Evolutionary conservation across 164 flowering plant genomes (phyloP), one percentile per base, ranked within the genome.

Genomic region (Vitis cinerea): DNA sequence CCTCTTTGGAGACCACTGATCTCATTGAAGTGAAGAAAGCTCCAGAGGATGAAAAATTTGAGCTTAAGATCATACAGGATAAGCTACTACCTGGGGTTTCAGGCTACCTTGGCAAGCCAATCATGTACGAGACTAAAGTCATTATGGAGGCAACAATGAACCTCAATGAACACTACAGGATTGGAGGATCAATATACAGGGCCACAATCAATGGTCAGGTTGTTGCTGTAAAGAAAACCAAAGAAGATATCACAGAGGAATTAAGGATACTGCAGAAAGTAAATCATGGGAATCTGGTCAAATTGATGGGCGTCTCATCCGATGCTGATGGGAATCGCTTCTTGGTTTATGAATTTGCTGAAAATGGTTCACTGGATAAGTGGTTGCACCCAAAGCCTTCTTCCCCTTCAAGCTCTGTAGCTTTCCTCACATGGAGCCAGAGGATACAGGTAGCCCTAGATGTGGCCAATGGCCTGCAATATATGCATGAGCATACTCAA

Each of bases 241-340:
- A 81, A 60, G 84, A 79, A 57, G 84, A 88, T 72, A 76, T 74
- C 15, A 70, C 80, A 17, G 91, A 87, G 67, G 92, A 88, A 59
- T 71, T 88, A 31, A 81, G 80, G 74, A 85, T 88, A 44, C 58
- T 88, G 64, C 96, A 84, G 79, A 90, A 81, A 68, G 83, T 88
- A 12, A 88, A 83, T 69, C 95, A 88, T 71, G 86, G 75, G 29
- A 90, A 88, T 78, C 78, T 90, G 62, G 85, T 88, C 63, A 84
- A 83, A 62, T 55, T 88, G 60, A 74, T 82, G 55, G 91, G 91
- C 14, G 31, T 85, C 16, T 85, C 90, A 8, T 75, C 79, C 1
- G 85, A 74, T 51, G 48, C 49, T 19, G 78, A 76, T 63, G 83
- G 85, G 15, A 74, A 58, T 60, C 59, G 74, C 65, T 90, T 83